Percentiles rank a stretch among this genome's conserved stretches.
Conservation (phyloP, 2,329 filamentous ascomycete genomes). For the Calonectria hongkongensis region DNA sequence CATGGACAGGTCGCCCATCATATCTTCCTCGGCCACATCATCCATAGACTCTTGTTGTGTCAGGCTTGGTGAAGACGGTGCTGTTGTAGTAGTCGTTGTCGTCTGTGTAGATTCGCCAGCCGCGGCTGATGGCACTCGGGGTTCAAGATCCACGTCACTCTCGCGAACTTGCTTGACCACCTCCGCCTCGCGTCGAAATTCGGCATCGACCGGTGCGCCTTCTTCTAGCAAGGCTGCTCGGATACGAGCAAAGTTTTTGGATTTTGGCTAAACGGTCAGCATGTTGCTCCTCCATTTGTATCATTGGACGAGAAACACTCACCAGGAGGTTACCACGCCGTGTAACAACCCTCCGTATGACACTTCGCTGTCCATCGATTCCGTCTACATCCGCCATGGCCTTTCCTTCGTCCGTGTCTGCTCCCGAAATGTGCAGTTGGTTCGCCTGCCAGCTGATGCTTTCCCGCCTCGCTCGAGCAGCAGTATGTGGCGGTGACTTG, state of each 20-base stretch:
- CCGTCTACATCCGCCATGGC: constrained; percentile 78
- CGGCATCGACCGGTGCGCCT: constrained; percentile 88
- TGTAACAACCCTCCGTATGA: constrained; percentile 89
- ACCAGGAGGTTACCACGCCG: constrained; percentile 92
- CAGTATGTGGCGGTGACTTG: constrained; percentile 81
- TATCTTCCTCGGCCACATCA: constrained; percentile 81
- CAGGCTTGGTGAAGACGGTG: constrained; percentile 81
- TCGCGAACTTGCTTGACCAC: constrained; percentile 97
- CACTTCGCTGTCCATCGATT: constrained; percentile 79
- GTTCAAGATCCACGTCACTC: constrained; percentile 82
- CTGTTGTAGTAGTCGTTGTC: constrained; percentile 74
- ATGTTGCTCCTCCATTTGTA: background rate
- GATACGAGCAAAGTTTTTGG: constrained; percentile 95
- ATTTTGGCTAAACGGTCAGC: constrained; percentile 83
- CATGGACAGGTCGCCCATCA: constrained; percentile 74
- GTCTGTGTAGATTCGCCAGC: constrained; percentile 68
- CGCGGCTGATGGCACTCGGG: constrained; percentile 58
- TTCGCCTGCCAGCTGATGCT: constrained; percentile 94
- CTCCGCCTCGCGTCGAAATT: constrained; percentile 93
- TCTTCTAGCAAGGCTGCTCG: constrained; percentile 93
- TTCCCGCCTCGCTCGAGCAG: constrained; percentile 80
- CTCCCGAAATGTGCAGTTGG: constrained; percentile 87
- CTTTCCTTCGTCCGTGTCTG: constrained; percentile 78
- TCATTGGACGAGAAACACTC: constrained; percentile 60
- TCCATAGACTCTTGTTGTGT: constrained; percentile 80